These are phyloP conservation scores for Mytilinidion resinicola DNA, from an alignment of 495 filamentous ascomycete genomes.

Conservation along the genomic window DNA sequence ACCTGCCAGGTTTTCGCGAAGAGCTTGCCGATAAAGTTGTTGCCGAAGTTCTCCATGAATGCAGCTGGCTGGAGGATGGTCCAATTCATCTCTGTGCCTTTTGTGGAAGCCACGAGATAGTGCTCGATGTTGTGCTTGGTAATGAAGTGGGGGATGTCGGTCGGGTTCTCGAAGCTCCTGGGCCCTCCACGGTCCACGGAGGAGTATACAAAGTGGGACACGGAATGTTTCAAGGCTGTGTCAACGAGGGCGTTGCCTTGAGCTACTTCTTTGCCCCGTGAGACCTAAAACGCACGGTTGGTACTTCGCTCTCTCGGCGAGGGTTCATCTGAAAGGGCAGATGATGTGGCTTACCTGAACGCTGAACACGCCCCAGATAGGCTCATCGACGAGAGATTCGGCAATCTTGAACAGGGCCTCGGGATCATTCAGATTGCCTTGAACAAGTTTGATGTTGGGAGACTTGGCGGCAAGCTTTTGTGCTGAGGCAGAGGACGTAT, in stretches of 20 bases:
- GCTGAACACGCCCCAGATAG: slow-evolving; percentile 35
- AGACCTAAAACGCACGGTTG: slow-evolving; percentile 19
- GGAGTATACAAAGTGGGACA: slow-evolving; percentile 59
- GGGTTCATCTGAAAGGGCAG: slow-evolving; percentile 26
- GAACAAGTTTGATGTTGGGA: slow-evolving; percentile 47
- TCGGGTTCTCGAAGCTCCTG: slow-evolving; percentile 48
- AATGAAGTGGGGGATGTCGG: slow-evolving; percentile 56
- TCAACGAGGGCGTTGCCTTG: slow-evolving; percentile 62
- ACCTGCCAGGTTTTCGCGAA: slow-evolving; percentile 50
- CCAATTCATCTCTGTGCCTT: slow-evolving; percentile 42
- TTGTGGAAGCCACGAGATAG: slow-evolving; percentile 46
- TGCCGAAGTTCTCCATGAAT: slow-evolving; percentile 61
- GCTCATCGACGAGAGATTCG: slow-evolving; percentile 40
- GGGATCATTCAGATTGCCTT: slow-evolving; percentile 51
- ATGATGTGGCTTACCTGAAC: slow-evolving; percentile 28
- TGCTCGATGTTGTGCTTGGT: slow-evolving; percentile 60
- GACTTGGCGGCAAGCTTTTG: slow-evolving; percentile 44
- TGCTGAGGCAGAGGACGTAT: slow-evolving; percentile 48
- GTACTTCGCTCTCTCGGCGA: background rate
- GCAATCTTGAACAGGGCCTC: slow-evolving; percentile 48
- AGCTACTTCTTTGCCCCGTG: slow-evolving; percentile 46
- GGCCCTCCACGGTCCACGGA: slow-evolving; percentile 62
- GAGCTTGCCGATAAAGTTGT: slow-evolving; percentile 52
- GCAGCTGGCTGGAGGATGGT: slow-evolving; percentile 47
- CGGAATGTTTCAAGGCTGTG: slow-evolving; percentile 48